A percentile compares a stretch with the other conserved stretches of the same genome.
These are phyloP conservation scores for Melastoma malabathricum DNA, from an alignment of 345 rosid genomes.

Conservation along the genomic window DNA sequence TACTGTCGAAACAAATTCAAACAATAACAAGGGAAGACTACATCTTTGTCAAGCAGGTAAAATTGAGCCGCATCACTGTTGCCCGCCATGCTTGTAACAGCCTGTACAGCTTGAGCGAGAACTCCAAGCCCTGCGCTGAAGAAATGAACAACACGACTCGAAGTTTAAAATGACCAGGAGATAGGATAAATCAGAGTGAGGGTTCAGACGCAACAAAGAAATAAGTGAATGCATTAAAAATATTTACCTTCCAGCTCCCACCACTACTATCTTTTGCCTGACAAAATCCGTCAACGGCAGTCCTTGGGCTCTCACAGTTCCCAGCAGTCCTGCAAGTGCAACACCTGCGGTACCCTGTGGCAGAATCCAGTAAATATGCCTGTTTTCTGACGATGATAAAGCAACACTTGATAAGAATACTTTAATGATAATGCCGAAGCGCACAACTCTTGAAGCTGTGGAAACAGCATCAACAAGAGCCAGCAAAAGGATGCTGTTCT, in stretches of 20 bases:
- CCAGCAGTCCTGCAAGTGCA: slow-evolving; percentile 92
- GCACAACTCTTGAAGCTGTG: slow-evolving; percentile 1
- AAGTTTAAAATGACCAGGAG: neutral
- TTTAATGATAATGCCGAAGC: neutral
- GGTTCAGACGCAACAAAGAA: neutral
- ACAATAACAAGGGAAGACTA: slow-evolving; percentile 12
- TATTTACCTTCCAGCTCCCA: slow-evolving; percentile 96
- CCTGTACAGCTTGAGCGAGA: slow-evolving; percentile 60
- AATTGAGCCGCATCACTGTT: slow-evolving; percentile 40
- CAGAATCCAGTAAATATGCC: slow-evolving; percentile 1
- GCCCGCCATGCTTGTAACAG: slow-evolving; percentile 71
- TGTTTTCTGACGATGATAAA: neutral
- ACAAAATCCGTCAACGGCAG: slow-evolving; percentile 61
- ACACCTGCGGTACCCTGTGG: slow-evolving; percentile 98
- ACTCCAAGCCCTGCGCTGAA: slow-evolving; percentile 99
- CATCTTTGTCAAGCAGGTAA: slow-evolving; percentile 88
- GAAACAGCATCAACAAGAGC: neutral
- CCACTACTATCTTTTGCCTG: slow-evolving; percentile 95
- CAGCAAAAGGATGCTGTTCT: neutral
- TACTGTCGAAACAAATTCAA: neutral
- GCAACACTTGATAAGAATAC: neutral
- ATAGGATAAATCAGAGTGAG: neutral
- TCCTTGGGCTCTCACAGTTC: slow-evolving; percentile 94
- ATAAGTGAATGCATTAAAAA: too few species aligned
- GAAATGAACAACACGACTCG: slow-evolving; percentile 5